Base-by-base conservation (phyloP, 345 rosid species). In the Pelargonium nanum region DNA sequence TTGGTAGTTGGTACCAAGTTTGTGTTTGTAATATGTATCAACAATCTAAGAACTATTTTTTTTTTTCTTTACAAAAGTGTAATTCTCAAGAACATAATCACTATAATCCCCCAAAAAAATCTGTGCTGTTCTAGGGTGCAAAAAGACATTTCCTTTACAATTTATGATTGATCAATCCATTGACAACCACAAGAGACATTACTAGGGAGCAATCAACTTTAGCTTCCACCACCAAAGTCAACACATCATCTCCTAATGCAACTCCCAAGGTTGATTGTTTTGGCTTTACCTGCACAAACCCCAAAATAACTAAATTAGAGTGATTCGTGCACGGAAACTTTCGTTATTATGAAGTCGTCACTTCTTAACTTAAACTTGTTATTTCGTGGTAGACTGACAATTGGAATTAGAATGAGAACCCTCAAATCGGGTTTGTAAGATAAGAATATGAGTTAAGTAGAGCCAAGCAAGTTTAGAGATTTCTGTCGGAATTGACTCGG, bases 241-340 rank as follows among this genome's bases (percentile, higher is more conserved):
- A 52, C 17, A 81, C 85, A 71, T 81, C 85, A 4, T 69, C 72
- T 66, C 85, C 82, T 4, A 81, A 44, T 16, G 54, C 12, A 3
- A 71, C 60, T 1, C 81, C 81, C 28, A 67, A 22, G 26, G 65
- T 22, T 1, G 77, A 73, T 28, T 63, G 70, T 75, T 81, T 81
- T 57, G 62, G 60, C 55, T 69, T 65, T 1, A 69, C 78, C 80
- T 76, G 67, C 50, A 55, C 28, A 55, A 23, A 4, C 53, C 17
- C 2, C 8, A 54, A 30, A 12, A 15, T 6, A 15, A 17, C 17
- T 4, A 52, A 19, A 2, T 19, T 52, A 9, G 1, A 19, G 10
- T 51, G n/a, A n/a, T n/a, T n/a, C n/a, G n/a, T n/a, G n/a, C n/a
- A n/a, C n/a, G n/a, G n/a, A n/a, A n/a, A n/a, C n/a, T n/a, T n/a